A percentile compares a stretch with the other conserved stretches of the same genome.
These are phyloP conservation scores for Ambrosiella cleistominuta DNA, from an alignment of 2,329 filamentous ascomycete species.

Conservation along the genomic window DNA sequence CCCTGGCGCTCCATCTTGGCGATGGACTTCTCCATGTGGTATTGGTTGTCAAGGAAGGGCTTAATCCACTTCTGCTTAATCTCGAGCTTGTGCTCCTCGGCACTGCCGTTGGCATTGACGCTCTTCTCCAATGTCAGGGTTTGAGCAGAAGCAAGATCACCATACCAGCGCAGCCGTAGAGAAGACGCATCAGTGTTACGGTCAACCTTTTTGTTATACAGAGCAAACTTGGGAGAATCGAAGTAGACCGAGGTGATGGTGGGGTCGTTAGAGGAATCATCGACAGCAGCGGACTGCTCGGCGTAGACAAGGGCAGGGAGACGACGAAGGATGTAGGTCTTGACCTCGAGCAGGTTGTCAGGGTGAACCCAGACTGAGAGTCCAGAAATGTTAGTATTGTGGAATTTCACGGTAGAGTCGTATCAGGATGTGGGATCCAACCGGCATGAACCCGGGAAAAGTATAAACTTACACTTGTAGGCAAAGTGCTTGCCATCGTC, in stretches of 20 bases:
- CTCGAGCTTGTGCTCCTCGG: conserved; percentile 60
- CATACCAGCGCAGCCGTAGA: conserved; percentile 79
- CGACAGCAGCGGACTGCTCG: conserved; percentile 64
- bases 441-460: neutral
- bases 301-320: conserved; percentile 89
- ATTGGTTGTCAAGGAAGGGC: conserved; percentile 69
- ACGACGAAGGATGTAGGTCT: conserved; percentile 82
- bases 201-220: conserved; percentile 76
- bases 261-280: conserved; percentile 67
- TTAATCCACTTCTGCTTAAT: conserved; percentile 93
- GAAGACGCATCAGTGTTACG: conserved; percentile 61
- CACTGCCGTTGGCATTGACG: conserved; percentile 56
- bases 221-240: conserved; percentile 67
- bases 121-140: conserved; percentile 79
- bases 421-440: neutral
- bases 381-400: conserved; percentile 18
- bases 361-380: conserved; percentile 73
- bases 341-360: conserved; percentile 91
- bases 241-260: conserved; percentile 93
- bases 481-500: conserved; percentile 47
- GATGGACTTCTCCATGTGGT: conserved; percentile 80
- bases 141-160: conserved; percentile 59
- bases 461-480: conserved; percentile 53
- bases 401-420: neutral
- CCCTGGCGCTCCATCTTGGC: conserved; percentile 71